Evolutionary conservation across 2,329 filamentous ascomycete genomes (phyloP), one percentile per base, ranked within the genome.

Genomic region (Calcarisporium arbuscula): DNA sequence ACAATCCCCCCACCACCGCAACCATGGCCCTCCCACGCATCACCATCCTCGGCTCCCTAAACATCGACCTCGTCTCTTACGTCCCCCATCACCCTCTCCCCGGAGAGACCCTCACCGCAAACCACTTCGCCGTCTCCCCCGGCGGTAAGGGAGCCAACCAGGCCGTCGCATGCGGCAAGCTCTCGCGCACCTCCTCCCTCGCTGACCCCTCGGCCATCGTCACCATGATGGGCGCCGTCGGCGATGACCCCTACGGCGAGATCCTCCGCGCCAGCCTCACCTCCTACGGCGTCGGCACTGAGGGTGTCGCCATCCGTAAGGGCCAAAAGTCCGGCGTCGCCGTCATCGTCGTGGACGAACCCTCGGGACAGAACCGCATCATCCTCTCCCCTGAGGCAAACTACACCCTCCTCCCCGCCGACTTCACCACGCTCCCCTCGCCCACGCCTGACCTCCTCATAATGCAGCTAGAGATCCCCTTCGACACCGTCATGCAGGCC

Each of bases 111-210:
- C 72, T 96, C 33, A 89, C 85, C 3, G 76, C 86, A 30, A 79
- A 68, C 45, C 79, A 77, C 15, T 94, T 94, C 64, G 73, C 73
- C 53, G 86, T 82, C 22, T 88, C 84, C 28, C 81, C 84, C 19
- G 92, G 90, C 50, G 90, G 92, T 38, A 98, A 98, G 65, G 90
- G 90, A 44, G 88, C 89, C 41, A 96, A 96, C 67, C 90, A 96
- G 66, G 89, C 88, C 40, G 85, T 95, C 36, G 87, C 88, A 17
- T 88, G 83, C 62, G 85, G 82, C 32, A 85, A 90, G 43, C 75
- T 94, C 32, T 92, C 85, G 1, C 74, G 82, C 30, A 53, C 69
- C 19, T 47, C 54, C 20, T 40, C 53, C 40, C 45, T 57, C 34
- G 39, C 51, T 30, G 54, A 70, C 20, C 49, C 61, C 5, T 42